Conservation (phyloP, 176 grass and related monocot species). For the Bonia amplexicaulis region DNA sequence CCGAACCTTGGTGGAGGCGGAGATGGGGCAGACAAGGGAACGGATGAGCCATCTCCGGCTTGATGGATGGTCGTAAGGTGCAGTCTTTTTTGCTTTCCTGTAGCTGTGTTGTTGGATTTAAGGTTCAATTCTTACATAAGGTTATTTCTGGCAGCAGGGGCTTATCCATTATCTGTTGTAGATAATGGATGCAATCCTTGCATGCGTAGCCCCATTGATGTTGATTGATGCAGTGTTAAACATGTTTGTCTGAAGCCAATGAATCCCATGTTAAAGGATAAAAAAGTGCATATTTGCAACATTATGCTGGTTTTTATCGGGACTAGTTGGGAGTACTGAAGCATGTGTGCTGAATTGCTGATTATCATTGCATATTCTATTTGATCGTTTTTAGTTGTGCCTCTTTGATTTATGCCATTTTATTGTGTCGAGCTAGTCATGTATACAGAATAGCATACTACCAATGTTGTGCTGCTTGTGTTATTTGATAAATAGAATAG, state of each 20-base stretch:
- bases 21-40: slow-evolving; percentile 29
- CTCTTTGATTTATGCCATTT: neutral
- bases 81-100: slow-evolving; percentile 11
- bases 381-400: neutral
- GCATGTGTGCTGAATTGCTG: neutral
- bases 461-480: neutral
- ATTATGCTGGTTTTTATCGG: neutral
- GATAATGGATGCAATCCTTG: neutral
- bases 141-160: slow-evolving; percentile 17
- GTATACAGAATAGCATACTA: neutral
- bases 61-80: slow-evolving; percentile 47
- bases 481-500: neutral
- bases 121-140: slow-evolving; percentile 27
- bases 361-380: neutral
- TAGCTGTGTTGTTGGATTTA: slow-evolving; percentile 24
- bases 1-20: slow-evolving; percentile 7
- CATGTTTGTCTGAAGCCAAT: neutral
- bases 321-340: neutral
- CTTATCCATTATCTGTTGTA: slow-evolving; percentile 11
- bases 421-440: neutral
- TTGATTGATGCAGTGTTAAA: neutral
- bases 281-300: neutral
- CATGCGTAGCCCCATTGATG: neutral
- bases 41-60: slow-evolving; percentile 41
- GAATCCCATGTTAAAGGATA: neutral